phyloP scores from a whole-genome alignment of 2,329 filamentous ascomycete genomes.

The Fusarium haematococcum region DNA sequence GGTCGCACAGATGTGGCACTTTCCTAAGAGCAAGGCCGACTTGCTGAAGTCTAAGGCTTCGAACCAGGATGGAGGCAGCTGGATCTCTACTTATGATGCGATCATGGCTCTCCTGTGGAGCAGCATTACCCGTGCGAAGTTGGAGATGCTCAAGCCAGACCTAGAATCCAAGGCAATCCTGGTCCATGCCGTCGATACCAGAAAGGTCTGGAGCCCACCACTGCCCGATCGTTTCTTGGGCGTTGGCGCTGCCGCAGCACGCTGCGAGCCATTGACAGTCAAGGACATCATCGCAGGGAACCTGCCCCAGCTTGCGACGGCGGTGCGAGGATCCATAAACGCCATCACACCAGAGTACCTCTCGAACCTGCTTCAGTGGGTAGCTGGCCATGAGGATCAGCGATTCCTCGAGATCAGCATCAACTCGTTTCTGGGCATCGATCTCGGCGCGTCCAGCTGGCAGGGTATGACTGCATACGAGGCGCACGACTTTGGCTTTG shows the following conservation, averaged over 20 bases:
- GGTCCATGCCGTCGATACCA: slow-evolving; percentile 27
- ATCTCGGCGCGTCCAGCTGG: slow-evolving; percentile 16
- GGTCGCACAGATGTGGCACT: slow-evolving; percentile 21
- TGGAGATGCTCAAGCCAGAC: slow-evolving; percentile 10
- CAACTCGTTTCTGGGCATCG: slow-evolving; percentile 3
- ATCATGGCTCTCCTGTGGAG: slow-evolving; percentile 25
- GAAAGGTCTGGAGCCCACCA: not conserved
- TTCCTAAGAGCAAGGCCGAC: slow-evolving; percentile 11
- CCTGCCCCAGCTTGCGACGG: not conserved
- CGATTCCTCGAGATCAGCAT: slow-evolving; percentile 9
- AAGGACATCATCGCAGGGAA: slow-evolving; percentile 2
- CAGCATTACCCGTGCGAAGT: slow-evolving; percentile 16
- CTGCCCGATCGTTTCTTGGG: slow-evolving; percentile 21
- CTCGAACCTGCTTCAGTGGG: slow-evolving; percentile 5
- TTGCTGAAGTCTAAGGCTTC: slow-evolving; percentile 9
- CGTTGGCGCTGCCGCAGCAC: slow-evolving; percentile 2
- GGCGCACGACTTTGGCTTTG: slow-evolving; percentile 25
- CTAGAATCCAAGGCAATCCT: slow-evolving; percentile 3
- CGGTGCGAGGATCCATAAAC: slow-evolving; percentile 8
- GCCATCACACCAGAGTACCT: slow-evolving; percentile 11
- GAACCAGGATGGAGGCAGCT: not conserved
- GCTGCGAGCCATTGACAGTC: slow-evolving; percentile 7
- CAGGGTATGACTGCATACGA: slow-evolving; percentile 20
- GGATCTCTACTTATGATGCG: slow-evolving; percentile 30
- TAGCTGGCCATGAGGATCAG: not conserved